Evolutionary conservation across 2,329 filamentous ascomycete species (phyloP).

Genomic region (Penicillium oxalicum): DNA sequence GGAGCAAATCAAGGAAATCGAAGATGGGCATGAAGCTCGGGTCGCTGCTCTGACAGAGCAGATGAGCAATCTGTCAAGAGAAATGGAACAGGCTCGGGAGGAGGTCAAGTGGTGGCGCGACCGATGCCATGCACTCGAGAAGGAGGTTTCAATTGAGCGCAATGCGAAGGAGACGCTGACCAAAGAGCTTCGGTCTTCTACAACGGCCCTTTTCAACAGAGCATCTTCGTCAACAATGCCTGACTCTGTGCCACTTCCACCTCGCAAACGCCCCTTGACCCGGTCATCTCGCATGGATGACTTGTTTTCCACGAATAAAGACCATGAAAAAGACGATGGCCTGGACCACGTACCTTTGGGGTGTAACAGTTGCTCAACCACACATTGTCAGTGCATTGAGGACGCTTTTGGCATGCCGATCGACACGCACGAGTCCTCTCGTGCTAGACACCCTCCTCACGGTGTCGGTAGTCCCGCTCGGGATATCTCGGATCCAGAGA

Average conservation of each 20-base stretch:
- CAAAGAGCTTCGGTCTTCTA: conserved; percentile 36
- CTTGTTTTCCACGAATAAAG: conserved; percentile 10
- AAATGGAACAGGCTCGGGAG: conserved; percentile 60
- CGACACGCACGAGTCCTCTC: conserved; percentile 34
- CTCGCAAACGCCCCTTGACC: conserved; percentile 17
- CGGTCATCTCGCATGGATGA: conserved; percentile 19
- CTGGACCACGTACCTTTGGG: conserved; percentile 45
- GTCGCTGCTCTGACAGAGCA: conserved; percentile 50
- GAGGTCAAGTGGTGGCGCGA: conserved; percentile 43
- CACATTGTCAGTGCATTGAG: conserved; percentile 58
- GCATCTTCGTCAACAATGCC: conserved; percentile 17
- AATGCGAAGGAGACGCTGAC: conserved; percentile 40
- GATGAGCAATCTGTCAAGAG: conserved; percentile 53
- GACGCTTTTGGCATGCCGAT: conserved; percentile 47
- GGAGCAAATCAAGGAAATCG: conserved; percentile 45
- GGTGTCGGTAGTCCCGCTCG: conserved; percentile 45
- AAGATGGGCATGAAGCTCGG: conserved; percentile 42
- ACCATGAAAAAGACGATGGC: conserved; percentile 17
- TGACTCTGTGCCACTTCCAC: conserved; percentile 39
- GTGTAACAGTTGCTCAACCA: conserved; percentile 61
- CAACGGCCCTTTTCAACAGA: conserved; percentile 14
- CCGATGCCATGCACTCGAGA: conserved; percentile 58
- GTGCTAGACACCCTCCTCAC: conserved; percentile 34
- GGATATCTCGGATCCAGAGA: conserved; percentile 45
- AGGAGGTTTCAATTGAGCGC: conserved; percentile 48